Evolutionary conservation across 2,329 filamentous ascomycete genomes (phyloP).

Genomic region (Ascochyta lentis): DNA sequence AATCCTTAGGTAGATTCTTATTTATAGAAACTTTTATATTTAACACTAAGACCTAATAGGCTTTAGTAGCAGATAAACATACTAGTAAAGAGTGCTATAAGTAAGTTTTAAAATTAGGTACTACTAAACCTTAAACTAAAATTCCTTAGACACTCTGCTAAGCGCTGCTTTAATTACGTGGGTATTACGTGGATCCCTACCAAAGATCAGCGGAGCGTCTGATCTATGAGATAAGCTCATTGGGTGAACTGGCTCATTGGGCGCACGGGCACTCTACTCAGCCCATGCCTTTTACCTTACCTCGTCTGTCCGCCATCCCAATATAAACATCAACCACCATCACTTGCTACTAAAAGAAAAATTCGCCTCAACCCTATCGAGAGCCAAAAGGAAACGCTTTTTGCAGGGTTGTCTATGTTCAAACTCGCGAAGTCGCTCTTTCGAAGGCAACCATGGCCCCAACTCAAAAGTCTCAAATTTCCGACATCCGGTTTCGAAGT

Average conservation of each 20-base stretch:
- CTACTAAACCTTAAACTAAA: too few relatives aligned
- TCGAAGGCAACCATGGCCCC: slow-evolving; percentile 23
- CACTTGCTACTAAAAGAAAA: slow-evolving; percentile 14
- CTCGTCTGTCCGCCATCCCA: slow-evolving; percentile 12
- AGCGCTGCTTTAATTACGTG: too few relatives aligned
- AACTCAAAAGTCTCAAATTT: slow-evolving; percentile 23
- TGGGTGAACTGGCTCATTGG: background rate
- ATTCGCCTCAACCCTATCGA: slow-evolving; percentile 12
- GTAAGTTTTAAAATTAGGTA: too few relatives aligned
- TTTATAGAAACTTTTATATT: too few relatives aligned
- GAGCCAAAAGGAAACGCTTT: slow-evolving; percentile 11
- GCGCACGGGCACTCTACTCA: slow-evolving; percentile 10
- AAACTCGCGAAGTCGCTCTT: slow-evolving; percentile 12
- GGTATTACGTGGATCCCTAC: too few relatives aligned
- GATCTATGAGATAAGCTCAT: too few relatives aligned
- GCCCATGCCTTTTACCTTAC: slow-evolving; percentile 11
- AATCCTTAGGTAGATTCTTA: too few relatives aligned
- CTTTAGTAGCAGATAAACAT: too few relatives aligned
- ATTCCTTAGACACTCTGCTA: too few relatives aligned
- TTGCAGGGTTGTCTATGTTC: slow-evolving; percentile 14
- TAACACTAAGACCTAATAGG: too few relatives aligned
- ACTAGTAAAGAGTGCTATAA: too few relatives aligned
- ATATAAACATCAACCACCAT: slow-evolving; percentile 15
- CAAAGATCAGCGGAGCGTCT: too few relatives aligned
- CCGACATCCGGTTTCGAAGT: slow-evolving; percentile 20